A percentile compares a stretch with the other conserved stretches of the same genome.
Evolutionary conservation across 2,329 filamentous ascomycete species (phyloP).

Genomic region (Colletotrichum viniferum): DNA sequence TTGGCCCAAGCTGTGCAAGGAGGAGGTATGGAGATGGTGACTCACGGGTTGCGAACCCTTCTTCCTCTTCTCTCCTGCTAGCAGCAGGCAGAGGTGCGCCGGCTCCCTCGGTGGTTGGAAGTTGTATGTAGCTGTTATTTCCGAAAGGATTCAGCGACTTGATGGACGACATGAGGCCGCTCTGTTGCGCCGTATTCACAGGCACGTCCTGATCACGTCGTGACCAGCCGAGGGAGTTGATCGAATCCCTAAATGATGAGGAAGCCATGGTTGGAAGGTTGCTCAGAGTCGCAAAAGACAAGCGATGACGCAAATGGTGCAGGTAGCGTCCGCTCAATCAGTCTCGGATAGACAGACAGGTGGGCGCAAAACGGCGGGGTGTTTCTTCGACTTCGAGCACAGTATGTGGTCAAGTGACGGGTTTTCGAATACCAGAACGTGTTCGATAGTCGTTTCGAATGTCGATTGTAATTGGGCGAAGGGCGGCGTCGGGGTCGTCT

Average conservation of each 20-base stretch:
- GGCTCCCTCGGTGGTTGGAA: constrained; percentile 82
- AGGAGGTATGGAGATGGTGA: constrained; percentile 29
- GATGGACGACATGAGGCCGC: constrained; percentile 79
- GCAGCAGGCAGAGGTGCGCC: constrained; percentile 87
- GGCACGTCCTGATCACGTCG: constrained; percentile 80
- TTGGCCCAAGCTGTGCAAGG: constrained; percentile 25
- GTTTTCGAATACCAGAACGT: neutral
- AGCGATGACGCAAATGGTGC: neutral
- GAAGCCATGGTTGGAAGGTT: constrained; percentile 71
- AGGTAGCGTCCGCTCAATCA: neutral
- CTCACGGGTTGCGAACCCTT: constrained; percentile 95
- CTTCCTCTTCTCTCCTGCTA: constrained; percentile 88
- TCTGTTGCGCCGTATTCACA: constrained; percentile 72
- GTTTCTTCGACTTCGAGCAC: neutral
- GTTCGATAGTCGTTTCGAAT: neutral
- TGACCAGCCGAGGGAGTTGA: constrained; percentile 95
- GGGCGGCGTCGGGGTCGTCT: neutral
- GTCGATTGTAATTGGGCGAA: neutral
- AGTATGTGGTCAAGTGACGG: constrained; percentile 13
- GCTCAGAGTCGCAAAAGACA: neutral
- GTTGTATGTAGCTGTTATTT: constrained; percentile 83
- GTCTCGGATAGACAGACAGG: neutral
- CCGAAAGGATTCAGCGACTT: constrained; percentile 89
- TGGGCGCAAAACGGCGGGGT: neutral
- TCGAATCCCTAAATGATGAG: constrained; percentile 87